Evolutionary conservation across 164 flowering plant genomes (phyloP), one percentile per base, ranked within the genome.

Genomic region (Chimonanthus praecox): DNA sequence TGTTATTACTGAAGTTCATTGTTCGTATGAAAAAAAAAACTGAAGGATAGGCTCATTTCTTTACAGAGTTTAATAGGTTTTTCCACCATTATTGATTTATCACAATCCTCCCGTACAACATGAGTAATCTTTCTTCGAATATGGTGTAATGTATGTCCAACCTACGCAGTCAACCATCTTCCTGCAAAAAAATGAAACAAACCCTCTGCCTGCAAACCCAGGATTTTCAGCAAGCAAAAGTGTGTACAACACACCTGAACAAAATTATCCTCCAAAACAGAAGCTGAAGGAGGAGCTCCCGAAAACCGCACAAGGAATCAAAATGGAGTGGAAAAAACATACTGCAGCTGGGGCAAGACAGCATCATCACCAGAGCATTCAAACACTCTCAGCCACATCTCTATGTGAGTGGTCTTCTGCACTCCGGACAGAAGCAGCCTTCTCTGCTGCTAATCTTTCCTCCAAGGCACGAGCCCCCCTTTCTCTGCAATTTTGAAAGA

Each of bases 381-480:
- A 90, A 10, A 91, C 98, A 79, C 81, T 87, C 69, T 87, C 93
- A 1, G 80, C 62, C 21, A 86, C 87, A 82, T 88, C 93, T 74
- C 63, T 80, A 65, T 51, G 73, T 54, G 79, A 50, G 4, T 83
- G 76, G 18, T 89, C 90, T 72, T 89, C 85, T 44, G 84, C 62
- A 63, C 76, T 77, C 49, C 67, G 78, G 65, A 73, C 79, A 46
- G 84, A 77, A 58, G 83, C 79, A 75, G 85, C 70, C 71, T 82
- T 80, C 80, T 90, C 97, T 15, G 89, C 79, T 54, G 97, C 97
- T 77, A 94, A 80, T 80, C 97, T 88, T 82, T 94, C 98, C 82
- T 94, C 97, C 47, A 94, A 82, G 13, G 99, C 98, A 46, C 96
- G 89, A 21, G 95, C 96, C 46, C 99, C 99, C 69, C 98, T 88